Evolutionary conservation across 306 rosid species (phyloP), one percentile per base, ranked within the genome.

Genomic region (Hippophae tibetana): DNA sequence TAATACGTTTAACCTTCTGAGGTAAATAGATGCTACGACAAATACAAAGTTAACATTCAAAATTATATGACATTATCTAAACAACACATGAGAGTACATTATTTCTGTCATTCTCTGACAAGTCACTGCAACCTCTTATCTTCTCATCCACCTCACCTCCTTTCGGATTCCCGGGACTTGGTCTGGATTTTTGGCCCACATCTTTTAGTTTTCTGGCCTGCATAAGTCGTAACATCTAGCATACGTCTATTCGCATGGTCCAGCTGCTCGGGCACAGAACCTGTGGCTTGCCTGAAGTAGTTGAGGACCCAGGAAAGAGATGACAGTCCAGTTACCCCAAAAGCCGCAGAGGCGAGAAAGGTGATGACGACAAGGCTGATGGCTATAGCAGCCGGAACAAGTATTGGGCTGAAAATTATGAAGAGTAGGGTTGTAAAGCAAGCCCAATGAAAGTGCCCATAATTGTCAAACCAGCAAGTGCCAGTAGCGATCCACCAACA

Each of bases 171-270:
- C 9, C 79, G 80, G 5, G 83, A 78, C 70, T 52, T 84, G 0
- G 13, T 23, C 64, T 81, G 80, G 9, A 76, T 67, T 26, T 79
- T 18, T 81, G 87, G 13, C 87, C 87, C 2, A 57, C 84, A 0
- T 82, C 88, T 76, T 18, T 82, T 79, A 0, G 84, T 82, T 69
- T 85, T 85, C 79, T 79, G 86, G 5, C 89, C 86, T 50, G 69
- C 76, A 3, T 64, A 72, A 3, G 55, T 72, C 3, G 76, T 83
- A 71, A 64, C 54, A 11, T 79, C 85, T 43, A 72, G 85, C 76
- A 79, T 10, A 43, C 76, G 61, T 9, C 62, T 70, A 66, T 74
- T 76, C 5, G 77, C 77, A 9, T 43, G 44, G 13, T 78, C 81
- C 44, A 68, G 57, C 62, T 71, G 79, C 56, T 61, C 76, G 5